These are phyloP conservation scores for Colletotrichum caudatum DNA, from an alignment of 2,329 filamentous ascomycete species.

Conservation along the genomic window DNA sequence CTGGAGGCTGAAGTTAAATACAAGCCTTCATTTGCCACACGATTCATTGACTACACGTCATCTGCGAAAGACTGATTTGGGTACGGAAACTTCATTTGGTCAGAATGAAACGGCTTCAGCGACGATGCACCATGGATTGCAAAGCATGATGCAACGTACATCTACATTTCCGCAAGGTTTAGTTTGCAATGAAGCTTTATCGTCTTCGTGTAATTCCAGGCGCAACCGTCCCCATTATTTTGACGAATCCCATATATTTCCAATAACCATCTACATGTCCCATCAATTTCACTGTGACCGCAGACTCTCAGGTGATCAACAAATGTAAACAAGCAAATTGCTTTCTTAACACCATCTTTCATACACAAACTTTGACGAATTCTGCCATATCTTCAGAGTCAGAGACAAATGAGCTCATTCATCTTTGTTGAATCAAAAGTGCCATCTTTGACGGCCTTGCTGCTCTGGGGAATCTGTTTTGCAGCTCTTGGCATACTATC, in stretches of 20 bases:
- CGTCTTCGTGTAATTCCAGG: too few relatives aligned
- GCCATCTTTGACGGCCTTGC: not conserved
- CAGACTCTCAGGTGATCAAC: not conserved
- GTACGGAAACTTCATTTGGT: not conserved
- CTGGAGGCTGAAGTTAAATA: not conserved
- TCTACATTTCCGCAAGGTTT: too few relatives aligned
- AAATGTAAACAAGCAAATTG: not conserved
- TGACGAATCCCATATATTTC: too few relatives aligned
- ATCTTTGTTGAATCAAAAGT: not conserved
- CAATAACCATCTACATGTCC: not conserved
- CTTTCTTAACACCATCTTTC: too few relatives aligned
- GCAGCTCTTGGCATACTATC: not conserved
- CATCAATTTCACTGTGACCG: accelerated
- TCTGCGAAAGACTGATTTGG: not conserved
- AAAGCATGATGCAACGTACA: not conserved
- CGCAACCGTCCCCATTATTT: too few relatives aligned
- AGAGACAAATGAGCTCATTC: not conserved
- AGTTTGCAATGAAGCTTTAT: too few relatives aligned
- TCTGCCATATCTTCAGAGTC: not conserved
- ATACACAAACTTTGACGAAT: not conserved
- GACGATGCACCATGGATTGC: not conserved
- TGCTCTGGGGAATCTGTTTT: not conserved
- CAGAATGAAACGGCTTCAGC: not conserved
- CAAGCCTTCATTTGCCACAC: not conserved
- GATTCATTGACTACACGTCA: not conserved